phyloP scores from a whole-genome alignment of 2,329 filamentous ascomycete species.

The Claviceps arundinis region DNA sequence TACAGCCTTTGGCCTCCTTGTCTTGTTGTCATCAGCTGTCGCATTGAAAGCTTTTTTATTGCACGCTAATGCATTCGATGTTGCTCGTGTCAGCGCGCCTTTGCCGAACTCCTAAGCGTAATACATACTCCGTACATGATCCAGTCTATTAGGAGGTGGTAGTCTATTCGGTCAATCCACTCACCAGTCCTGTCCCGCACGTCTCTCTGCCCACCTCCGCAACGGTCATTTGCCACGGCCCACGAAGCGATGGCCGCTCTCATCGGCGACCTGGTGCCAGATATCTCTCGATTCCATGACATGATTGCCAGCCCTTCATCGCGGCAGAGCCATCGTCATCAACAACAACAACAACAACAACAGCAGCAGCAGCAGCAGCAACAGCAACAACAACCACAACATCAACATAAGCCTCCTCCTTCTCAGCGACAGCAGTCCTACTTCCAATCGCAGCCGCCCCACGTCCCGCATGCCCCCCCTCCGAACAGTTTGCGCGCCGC shows the following conservation, averaged over 20 bases:
- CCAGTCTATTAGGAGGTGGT: neutral
- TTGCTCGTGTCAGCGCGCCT: constrained; percentile 1
- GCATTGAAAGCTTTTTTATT: neutral
- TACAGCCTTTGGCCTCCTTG: neutral
- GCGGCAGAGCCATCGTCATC: constrained; percentile 30
- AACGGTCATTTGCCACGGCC: constrained; percentile 3
- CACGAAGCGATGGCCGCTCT: constrained; percentile 50
- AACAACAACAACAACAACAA: neutral
- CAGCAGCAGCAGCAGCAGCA: neutral
- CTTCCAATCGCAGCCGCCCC: constrained; percentile 8
- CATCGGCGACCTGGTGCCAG: constrained; percentile 60
- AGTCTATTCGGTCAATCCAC: neutral
- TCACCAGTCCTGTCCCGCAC: neutral
- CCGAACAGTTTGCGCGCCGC: constrained; percentile 15
- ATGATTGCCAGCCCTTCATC: constrained; percentile 45
- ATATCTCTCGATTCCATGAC: constrained; percentile 56
- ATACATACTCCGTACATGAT: neutral
- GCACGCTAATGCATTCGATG: neutral
- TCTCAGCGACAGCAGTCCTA: constrained; percentile 10
- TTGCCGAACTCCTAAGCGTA: neutral
- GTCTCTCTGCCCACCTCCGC: neutral
- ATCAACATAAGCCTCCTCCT: constrained; percentile 13
- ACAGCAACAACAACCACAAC: neutral
- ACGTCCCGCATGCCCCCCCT: constrained; percentile 15
- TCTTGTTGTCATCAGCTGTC: neutral